These are phyloP conservation scores for Scleromitrula shiraiana DNA, from an alignment of 2,329 filamentous ascomycete species.

Conservation along the genomic window DNA sequence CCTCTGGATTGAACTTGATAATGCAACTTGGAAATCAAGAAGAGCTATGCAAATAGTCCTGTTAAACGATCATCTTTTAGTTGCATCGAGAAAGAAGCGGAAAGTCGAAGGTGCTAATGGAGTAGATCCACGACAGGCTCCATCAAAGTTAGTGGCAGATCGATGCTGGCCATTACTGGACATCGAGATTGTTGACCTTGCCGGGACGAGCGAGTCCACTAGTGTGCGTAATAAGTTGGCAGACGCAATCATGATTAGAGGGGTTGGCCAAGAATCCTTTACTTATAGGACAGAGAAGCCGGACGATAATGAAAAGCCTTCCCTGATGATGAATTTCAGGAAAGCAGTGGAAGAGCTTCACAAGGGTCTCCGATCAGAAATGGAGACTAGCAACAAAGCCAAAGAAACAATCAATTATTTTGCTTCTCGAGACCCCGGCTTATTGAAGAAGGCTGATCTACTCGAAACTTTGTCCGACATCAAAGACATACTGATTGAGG, in stretches of 20 bases:
- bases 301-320: constrained; percentile 69
- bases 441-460: constrained; percentile 71
- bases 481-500: constrained; percentile 86
- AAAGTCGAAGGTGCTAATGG: constrained; percentile 59
- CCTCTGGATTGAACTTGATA: constrained; percentile 92
- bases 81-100: constrained; percentile 89
- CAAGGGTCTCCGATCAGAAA: constrained; percentile 75
- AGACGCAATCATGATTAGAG: constrained; percentile 84
- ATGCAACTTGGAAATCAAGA: constrained; percentile 90
- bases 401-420: constrained; percentile 83
- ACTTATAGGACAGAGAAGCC: constrained; percentile 87
- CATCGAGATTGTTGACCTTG: constrained; percentile 86
- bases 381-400: constrained; percentile 77
- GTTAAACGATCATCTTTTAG: constrained; percentile 86
- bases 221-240: constrained; percentile 55
- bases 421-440: constrained; percentile 66
- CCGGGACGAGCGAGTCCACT: constrained; percentile 53
- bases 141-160: constrained; percentile 78
- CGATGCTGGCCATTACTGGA: constrained; percentile 91
- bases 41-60: constrained; percentile 86
- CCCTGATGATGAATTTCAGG: constrained; percentile 79
- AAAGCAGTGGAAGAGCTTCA: constrained; percentile 90
- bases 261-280: constrained; percentile 80
- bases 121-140: constrained; percentile 41
- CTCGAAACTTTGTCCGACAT: constrained; percentile 70